phyloP scores from a whole-genome alignment of 2,329 filamentous ascomycete species.

The Claviceps cyperi region DNA sequence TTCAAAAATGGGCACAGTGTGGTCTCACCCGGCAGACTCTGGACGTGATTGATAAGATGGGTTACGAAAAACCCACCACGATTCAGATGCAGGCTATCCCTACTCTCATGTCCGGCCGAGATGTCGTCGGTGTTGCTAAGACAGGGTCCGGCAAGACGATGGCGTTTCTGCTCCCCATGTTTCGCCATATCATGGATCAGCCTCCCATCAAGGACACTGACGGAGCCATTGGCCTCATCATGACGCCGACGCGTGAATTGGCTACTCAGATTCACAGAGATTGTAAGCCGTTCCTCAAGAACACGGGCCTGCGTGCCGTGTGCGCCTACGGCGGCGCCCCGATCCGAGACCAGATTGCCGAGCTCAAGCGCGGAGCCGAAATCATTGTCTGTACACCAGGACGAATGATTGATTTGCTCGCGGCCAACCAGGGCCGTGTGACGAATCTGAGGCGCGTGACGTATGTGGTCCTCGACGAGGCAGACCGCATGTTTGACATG shows the following conservation, averaged over 20 bases:
- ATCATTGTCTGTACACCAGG: conserved; percentile 93
- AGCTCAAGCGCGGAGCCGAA: conserved; percentile 87
- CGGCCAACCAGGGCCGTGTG: conserved; percentile 85
- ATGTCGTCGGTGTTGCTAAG: conserved; percentile 93
- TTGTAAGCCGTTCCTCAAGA: conserved; percentile 86
- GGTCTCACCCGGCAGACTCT: conserved; percentile 76
- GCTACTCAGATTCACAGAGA: conserved; percentile 89
- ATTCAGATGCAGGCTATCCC: conserved; percentile 95
- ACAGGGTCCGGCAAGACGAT: conserved; percentile 96
- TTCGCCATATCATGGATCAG: conserved; percentile 94
- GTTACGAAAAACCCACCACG: conserved; percentile 78
- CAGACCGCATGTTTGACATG: conserved; percentile 99
- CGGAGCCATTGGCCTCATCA: conserved; percentile 74
- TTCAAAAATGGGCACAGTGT: conserved; percentile 93
- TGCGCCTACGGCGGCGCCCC: conserved; percentile 91
- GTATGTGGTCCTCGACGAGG: conserved; percentile 92
- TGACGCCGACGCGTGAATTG: conserved; percentile 89
- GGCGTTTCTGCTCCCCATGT: conserved; percentile 92
- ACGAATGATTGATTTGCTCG: conserved; percentile 86
- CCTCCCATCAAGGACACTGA: conserved; percentile 67
- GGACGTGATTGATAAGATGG: conserved; percentile 67
- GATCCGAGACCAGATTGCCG: conserved; percentile 94
- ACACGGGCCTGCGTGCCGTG: conserved; percentile 69
- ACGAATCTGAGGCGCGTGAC: conserved; percentile 81
- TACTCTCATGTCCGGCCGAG: conserved; percentile 86